Percentiles rank a stretch among this genome's conserved stretches.
Evolutionary conservation across 2,329 filamentous ascomycete species (phyloP).

Genomic region (Thielaviopsis euricoi): DNA sequence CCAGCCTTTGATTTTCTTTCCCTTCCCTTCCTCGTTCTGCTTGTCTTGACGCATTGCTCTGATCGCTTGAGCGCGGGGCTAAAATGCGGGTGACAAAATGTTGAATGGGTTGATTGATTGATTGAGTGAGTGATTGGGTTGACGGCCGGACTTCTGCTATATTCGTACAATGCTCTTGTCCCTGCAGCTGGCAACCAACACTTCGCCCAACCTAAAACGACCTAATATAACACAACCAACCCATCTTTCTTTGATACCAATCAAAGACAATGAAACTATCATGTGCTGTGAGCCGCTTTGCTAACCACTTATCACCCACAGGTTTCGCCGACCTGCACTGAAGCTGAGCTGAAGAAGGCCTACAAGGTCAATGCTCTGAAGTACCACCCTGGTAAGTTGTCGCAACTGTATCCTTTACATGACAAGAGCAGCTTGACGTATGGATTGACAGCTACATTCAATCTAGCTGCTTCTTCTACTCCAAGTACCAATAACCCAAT

Average conservation of each 20-base stretch:
- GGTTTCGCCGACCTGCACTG: constrained; percentile 65
- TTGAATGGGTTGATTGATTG: no score
- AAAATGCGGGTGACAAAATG: no score
- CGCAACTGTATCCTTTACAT: neutral
- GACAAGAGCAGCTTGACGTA: neutral
- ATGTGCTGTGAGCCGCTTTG: constrained; percentile 14
- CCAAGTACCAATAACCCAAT: neutral
- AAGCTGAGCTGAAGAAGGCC: constrained; percentile 78
- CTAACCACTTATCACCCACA: constrained; percentile 21
- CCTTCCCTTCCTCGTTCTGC: neutral
- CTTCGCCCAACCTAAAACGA: no score
- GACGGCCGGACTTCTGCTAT: no score
- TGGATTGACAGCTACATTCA: no score
- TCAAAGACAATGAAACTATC: neutral
- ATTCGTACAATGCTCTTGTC: no score
- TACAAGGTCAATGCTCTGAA: constrained; percentile 75
- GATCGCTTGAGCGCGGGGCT: neutral
- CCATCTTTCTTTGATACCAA: no score
- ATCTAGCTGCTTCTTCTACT: no score
- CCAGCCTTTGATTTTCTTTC: neutral
- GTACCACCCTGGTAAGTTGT: constrained; percentile 61
- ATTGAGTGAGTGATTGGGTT: no score
- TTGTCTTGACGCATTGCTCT: neutral
- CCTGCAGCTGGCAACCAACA: no score
- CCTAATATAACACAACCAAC: no score